Conservation (phyloP, 305 asterid genomes). For the Nicotiana rustica region DNA sequence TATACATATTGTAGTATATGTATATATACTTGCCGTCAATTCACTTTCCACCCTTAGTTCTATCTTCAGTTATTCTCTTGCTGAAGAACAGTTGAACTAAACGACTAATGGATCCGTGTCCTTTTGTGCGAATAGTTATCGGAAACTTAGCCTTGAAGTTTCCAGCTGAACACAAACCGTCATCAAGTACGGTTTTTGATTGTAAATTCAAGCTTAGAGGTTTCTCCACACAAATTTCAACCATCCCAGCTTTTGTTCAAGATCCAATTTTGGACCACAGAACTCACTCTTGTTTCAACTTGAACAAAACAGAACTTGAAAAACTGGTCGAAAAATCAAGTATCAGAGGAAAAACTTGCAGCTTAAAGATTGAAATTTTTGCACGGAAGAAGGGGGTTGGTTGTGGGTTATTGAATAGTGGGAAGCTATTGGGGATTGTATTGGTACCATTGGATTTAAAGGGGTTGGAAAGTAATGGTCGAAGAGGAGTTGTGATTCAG, state of each 20-base stretch:
- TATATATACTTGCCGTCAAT: background rate
- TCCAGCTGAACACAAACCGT: slow-evolving; percentile 29
- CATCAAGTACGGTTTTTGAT: slow-evolving; percentile 44
- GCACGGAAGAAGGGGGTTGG: slow-evolving; percentile 38
- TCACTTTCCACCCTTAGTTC: background rate
- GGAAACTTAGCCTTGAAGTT: slow-evolving; percentile 60
- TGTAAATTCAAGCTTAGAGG: slow-evolving; percentile 75
- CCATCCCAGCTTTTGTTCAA: slow-evolving; percentile 44
- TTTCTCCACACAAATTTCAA: slow-evolving; percentile 57
- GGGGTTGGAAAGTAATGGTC: slow-evolving; percentile 52
- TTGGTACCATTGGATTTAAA: slow-evolving; percentile 64
- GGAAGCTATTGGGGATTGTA: slow-evolving; percentile 64
- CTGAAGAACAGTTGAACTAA: background rate
- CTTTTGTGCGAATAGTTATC: slow-evolving; percentile 70
- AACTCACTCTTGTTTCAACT: slow-evolving; percentile 65
- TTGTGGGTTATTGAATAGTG: slow-evolving; percentile 39
- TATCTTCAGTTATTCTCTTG: slow-evolving; percentile 13
- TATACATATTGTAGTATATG: background rate
- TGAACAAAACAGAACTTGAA: slow-evolving; percentile 62
- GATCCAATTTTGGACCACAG: slow-evolving; percentile 57
- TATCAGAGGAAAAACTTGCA: slow-evolving; percentile 9
- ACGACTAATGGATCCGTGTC: slow-evolving; percentile 83
- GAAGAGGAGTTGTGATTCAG: slow-evolving; percentile 54
- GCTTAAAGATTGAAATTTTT: slow-evolving; percentile 61
- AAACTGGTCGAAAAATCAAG: slow-evolving; percentile 51